Conservation (phyloP, 2,329 filamentous ascomycete genomes). For the Beauveria sp. region DNA sequence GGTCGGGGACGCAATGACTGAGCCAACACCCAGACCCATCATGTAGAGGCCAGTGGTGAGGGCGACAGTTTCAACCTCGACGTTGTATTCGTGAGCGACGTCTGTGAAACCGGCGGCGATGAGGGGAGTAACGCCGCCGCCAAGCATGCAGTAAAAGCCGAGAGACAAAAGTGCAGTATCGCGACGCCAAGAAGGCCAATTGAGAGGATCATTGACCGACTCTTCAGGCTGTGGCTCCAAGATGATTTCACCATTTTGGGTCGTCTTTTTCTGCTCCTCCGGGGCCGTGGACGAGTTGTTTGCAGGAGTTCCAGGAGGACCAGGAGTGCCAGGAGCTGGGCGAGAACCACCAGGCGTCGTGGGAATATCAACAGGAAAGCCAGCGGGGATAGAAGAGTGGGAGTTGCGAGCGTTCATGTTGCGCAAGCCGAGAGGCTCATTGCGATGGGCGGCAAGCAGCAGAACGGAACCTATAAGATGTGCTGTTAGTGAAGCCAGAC, state of each 20-base stretch:
- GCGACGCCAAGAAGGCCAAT: conserved; percentile 78
- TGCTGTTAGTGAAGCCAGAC: neutral
- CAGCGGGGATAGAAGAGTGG: conserved; percentile 47
- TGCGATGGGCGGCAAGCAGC: conserved; percentile 46
- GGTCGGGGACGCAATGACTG: conserved; percentile 77
- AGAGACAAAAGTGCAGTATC: conserved; percentile 74
- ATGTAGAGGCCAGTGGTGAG: conserved; percentile 90
- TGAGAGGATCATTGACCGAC: conserved; percentile 81
- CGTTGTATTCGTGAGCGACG: conserved; percentile 57
- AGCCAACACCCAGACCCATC: conserved; percentile 83
- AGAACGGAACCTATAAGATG: conserved; percentile 45
- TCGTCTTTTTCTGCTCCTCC: conserved; percentile 59
- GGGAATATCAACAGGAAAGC: conserved; percentile 31
- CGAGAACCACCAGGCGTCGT: conserved; percentile 21
- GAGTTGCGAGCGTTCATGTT: conserved; percentile 51
- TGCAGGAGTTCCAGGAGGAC: too few species aligned
- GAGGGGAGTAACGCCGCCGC: conserved; percentile 85
- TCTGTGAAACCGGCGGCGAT: conserved; percentile 84
- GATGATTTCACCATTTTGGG: conserved; percentile 74
- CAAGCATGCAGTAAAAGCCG: conserved; percentile 88
- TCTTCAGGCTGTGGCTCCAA: conserved; percentile 90
- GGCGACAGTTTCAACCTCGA: conserved; percentile 66
- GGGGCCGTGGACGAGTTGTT: conserved; percentile 4
- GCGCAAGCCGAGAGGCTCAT: conserved; percentile 51
- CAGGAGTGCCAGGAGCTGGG: conserved; percentile 10